Conservation (phyloP, 2,329 filamentous ascomycete genomes). For the Xylaria sp. region DNA sequence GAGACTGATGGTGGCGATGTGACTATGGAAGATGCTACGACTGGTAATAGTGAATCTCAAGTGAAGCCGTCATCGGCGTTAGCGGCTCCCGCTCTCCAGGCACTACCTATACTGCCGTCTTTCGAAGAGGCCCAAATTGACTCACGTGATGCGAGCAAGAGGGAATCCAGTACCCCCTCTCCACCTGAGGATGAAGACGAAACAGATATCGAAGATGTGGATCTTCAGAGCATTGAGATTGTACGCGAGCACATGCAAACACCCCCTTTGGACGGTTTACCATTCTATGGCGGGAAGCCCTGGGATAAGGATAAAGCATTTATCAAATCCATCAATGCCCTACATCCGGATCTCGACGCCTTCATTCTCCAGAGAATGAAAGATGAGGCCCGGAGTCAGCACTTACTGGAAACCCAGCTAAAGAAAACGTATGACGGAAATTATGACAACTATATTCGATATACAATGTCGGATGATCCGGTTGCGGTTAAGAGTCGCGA, state of each 20-base stretch:
- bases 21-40: constrained; percentile 45
- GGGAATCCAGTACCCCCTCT: constrained; percentile 52
- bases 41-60: constrained; percentile 31
- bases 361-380: constrained; percentile 55
- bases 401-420: constrained; percentile 46
- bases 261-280: constrained; percentile 60
- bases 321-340: constrained; percentile 47
- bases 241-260: constrained; percentile 59
- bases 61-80: constrained; percentile 22
- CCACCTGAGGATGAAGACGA: constrained; percentile 58
- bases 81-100: constrained; percentile 27
- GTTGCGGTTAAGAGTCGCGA: constrained; percentile 60
- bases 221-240: constrained; percentile 55
- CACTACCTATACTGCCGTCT: constrained; percentile 29
- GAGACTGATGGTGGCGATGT: constrained; percentile 41
- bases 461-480: constrained; percentile 61
- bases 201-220: constrained; percentile 60
- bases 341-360: constrained; percentile 47
- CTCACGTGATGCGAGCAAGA: constrained; percentile 37
- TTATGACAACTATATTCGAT: constrained; percentile 59
- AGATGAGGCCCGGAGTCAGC: constrained; percentile 47
- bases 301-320: constrained; percentile 57
- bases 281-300: constrained; percentile 51
- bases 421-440: constrained; percentile 52
- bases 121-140: constrained; percentile 39